phyloP scores from a whole-genome alignment of 2,329 filamentous ascomycete species.

The Corniculantispora saksenae region DNA sequence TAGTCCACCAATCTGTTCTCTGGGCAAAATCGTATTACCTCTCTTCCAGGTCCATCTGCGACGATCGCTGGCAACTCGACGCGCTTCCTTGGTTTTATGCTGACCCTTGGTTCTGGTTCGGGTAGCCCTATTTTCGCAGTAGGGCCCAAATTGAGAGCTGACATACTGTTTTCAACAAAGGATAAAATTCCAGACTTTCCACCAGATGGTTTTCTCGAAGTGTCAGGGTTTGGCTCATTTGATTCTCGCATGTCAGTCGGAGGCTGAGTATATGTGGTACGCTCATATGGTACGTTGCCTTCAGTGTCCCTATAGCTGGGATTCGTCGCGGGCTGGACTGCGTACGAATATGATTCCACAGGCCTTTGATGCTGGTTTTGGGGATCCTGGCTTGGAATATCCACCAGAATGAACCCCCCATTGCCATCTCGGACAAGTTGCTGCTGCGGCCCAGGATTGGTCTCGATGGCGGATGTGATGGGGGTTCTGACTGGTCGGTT shows the following conservation, averaged over 20 bases:
- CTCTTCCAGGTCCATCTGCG: conserved; percentile 26
- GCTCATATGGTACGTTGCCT: background rate
- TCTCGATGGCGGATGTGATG: background rate
- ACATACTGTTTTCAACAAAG: conserved; percentile 4
- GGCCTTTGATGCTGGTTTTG: background rate
- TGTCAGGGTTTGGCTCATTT: background rate
- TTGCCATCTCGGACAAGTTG: background rate
- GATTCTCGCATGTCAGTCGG: background rate
- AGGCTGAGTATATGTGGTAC: background rate
- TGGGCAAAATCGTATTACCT: conserved; percentile 32
- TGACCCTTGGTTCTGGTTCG: background rate
- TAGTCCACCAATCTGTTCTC: conserved; percentile 31
- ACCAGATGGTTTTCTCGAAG: background rate
- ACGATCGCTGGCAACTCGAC: conserved; percentile 18
- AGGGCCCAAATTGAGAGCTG: background rate
- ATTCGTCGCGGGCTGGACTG: background rate
- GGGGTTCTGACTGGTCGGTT: background rate
- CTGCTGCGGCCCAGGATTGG: background rate
- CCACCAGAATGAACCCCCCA: background rate
- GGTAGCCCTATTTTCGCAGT: background rate
- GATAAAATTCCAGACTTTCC: background rate
- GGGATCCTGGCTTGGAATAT: background rate
- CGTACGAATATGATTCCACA: background rate
- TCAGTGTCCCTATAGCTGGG: background rate
- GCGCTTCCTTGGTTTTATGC: background rate